Evolutionary conservation across 371 early-diverging fungal species (phyloP), one percentile per base, ranked within the genome.

Genomic region (Choanephora cucurbitarum): DNA sequence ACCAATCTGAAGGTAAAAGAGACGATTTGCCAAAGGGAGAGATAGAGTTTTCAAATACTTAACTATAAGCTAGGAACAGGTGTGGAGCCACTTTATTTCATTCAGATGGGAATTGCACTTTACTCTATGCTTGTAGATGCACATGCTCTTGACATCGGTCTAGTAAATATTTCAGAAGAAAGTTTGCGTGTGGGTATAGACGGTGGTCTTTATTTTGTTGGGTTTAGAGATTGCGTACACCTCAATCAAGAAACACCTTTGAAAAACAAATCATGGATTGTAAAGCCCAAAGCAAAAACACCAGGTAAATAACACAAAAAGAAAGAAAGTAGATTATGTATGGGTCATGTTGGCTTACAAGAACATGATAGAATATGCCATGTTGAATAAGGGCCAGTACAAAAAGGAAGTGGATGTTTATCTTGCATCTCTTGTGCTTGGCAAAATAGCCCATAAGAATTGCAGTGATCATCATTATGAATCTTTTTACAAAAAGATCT

Each of bases 61-160:
- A n/a, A n/a, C n/a, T n/a, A n/a, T n/a, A n/a, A n/a, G 13, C 11
- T 49, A 7, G 47, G 24, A 11, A 0, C 14, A 22, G 19, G 0
- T n/a, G 41, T 60, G 1, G 49, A 51, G 8, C 57, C 52, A 1
- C 21, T 60, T 1, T 34, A 49, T 44, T 9, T 60, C 4, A 31
- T 57, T n/a, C 60, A 65, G 39, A 60, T 60, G 23, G 60, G 39
- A 4, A 49, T 65, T 18, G 43, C 42, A 1, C 5, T 65, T 9
- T 65, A 60, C n/a, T 56, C 60, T 0, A 59, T 55, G n/a, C 13
- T 65, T 13, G 11, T 17, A 1, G 65, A 65, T 49, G 65, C 65
- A 19, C 60, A 65, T 23, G 0, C 37, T 5, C 9, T 39, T 5
- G 22, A 37, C 19, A 52, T 56, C 14, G 60, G 52, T 8, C 24